Percentiles rank a stretch among this genome's conserved stretches.
phyloP scores from a whole-genome alignment of 768 basidiomycete species.

The Tricholoma furcatifolium region DNA sequence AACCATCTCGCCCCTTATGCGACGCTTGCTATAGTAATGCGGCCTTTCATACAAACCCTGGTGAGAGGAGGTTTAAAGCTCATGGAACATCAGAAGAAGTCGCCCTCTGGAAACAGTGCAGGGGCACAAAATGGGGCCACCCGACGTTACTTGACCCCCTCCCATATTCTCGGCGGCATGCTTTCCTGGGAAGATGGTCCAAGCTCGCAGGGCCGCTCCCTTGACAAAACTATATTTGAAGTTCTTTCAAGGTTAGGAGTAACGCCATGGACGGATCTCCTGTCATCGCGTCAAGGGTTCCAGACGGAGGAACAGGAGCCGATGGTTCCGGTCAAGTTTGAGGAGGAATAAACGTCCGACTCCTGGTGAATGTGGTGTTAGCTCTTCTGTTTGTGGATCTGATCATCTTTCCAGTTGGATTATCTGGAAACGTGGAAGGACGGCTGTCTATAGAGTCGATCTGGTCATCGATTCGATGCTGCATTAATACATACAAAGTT shows the following conservation, averaged over 20 bases:
- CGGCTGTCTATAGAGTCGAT: background rate
- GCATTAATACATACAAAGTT: background rate
- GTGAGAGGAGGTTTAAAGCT: slow-evolving; percentile 36
- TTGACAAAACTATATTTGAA: slow-evolving; percentile 23
- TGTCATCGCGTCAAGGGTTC: background rate
- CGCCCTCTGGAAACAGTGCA: slow-evolving; percentile 16
- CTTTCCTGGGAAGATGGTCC: slow-evolving; percentile 25
- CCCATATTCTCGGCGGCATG: slow-evolving; percentile 42
- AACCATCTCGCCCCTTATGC: slow-evolving; percentile 38
- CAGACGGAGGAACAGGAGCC: slow-evolving; percentile 4
- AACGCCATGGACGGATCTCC: slow-evolving; percentile 2
- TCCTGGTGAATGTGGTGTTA: background rate
- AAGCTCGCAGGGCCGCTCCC: slow-evolving; percentile 1
- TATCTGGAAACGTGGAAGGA: background rate
- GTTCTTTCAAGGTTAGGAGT: slow-evolving; percentile 31
- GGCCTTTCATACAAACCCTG: slow-evolving; percentile 33
- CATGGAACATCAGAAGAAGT: slow-evolving; percentile 31
- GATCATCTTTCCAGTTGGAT: background rate
- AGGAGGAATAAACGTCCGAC: background rate
- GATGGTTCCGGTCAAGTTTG: slow-evolving; percentile 13
- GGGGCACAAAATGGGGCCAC: slow-evolving; percentile 14
- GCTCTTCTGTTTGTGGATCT: slow-evolving; percentile 1
- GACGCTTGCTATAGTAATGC: slow-evolving; percentile 33
- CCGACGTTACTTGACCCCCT: slow-evolving; percentile 36
- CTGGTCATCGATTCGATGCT: background rate